phyloP scores from a whole-genome alignment of 768 basidiomycete species.

The Termitomyces sp. region DNA sequence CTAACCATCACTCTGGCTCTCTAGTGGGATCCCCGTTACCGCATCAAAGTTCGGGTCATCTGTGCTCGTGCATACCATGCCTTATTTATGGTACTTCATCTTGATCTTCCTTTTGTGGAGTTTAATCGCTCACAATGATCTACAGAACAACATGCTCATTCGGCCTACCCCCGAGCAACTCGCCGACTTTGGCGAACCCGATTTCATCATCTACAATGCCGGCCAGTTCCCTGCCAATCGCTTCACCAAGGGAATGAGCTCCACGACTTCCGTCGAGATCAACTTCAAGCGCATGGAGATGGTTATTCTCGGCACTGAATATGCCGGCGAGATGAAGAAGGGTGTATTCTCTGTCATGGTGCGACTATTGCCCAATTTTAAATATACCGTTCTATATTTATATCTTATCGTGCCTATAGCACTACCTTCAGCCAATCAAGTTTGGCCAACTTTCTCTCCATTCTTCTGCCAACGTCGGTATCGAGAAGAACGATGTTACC shows the following conservation, averaged over 20 bases:
- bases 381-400: slow-evolving; percentile 9
- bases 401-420: slow-evolving; percentile 34
- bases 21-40: slow-evolving; percentile 97
- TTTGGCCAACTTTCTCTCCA: slow-evolving; percentile 97
- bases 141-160: slow-evolving; percentile 97
- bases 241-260: slow-evolving; percentile 99
- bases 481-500: slow-evolving; percentile 84
- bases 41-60: slow-evolving; percentile 99
- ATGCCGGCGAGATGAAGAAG: slow-evolving; percentile 99
- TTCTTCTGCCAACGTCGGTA: slow-evolving; percentile 96
- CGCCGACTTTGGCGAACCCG: slow-evolving; percentile 91
- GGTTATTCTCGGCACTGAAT: slow-evolving; percentile 98
- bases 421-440: slow-evolving; percentile 98
- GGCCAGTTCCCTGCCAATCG: slow-evolving; percentile 99
- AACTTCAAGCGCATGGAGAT: slow-evolving; percentile 99
- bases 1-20: slow-evolving; percentile 1
- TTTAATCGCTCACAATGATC: slow-evolving; percentile 8
- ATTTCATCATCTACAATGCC: slow-evolving; percentile 99
- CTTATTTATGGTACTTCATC: slow-evolving; percentile 94
- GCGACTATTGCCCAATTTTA: slow-evolving; percentile 12
- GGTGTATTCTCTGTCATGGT: slow-evolving; percentile 99
- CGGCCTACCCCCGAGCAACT: slow-evolving; percentile 95
- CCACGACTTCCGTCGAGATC: slow-evolving; percentile 97
- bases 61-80: slow-evolving; percentile 98
- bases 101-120: slow-evolving; percentile 6